Base-by-base conservation (phyloP, 2,329 filamentous ascomycete genomes). In the Phialocephala subalpina region DNA sequence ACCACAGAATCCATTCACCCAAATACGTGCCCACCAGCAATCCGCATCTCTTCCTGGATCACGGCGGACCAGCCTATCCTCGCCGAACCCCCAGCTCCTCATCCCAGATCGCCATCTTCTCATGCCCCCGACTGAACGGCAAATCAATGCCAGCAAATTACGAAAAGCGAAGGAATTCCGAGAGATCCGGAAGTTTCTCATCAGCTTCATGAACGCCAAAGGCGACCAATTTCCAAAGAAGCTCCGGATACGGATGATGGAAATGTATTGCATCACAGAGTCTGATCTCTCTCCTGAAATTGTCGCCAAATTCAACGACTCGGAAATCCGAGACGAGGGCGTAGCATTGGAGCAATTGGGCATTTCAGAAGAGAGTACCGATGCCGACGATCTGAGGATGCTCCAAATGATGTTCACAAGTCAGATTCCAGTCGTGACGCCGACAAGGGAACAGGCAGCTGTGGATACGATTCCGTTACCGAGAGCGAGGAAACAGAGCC, bases 121-220 rank as follows among this genome's bases (percentile, higher is more conserved):
- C 9, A 73, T 72, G 66, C 73, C 73, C 2, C 72, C 72, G 8
- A 58, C 60, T 5, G 65, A 65, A 47, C 45, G 63, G 20, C 47
- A 52, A 18, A 58, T 71, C 20, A 58, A 67, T 20, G 49, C 59
- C 1, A 49, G 36, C 11, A 57, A 62, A 20, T 42, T 69, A 0
- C 60, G 60, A 3, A 69, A 70, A 65, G 69, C 66, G 1, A 64
- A 69, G 36, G 73, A 74, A 25, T 65, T 67, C 25, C 62, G 65
- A 6, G 71, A 73, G 29, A 63, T 74, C 22, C 60, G 71, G 18
- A 62, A 67, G 35, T 75, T 71, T 60, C 67, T 74, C 27, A 68
- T 74, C 29, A 27, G 58, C 1, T 71, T 73, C 60, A 62, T 75
- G 52, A 74, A 73, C 20, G 53, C 60, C 1, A 72, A 74, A 63